Evolutionary conservation across 1,284 basidiomycete genomes (phyloP), one percentile per base, ranked within the genome.

Genomic region (Ceratobasidium sp.): DNA sequence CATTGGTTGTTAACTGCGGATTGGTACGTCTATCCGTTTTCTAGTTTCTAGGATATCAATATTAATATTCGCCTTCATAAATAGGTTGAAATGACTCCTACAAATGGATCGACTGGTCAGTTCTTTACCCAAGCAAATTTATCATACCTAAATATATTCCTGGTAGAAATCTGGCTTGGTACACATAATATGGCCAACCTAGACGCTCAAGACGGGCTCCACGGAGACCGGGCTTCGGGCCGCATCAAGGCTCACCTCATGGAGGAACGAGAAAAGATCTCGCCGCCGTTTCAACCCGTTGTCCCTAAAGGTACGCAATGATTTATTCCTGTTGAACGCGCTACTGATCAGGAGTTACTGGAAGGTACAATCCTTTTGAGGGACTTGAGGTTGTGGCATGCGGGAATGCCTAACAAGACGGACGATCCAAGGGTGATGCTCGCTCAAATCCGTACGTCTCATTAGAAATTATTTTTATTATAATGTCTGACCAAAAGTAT

Each of bases 381-480:
- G 27, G 73, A 74, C 48, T 57, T 74, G 63, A 73, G 75, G 44
- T 54, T 76, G 15, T 76, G 75, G 75, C 75, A 76, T 33, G 60
- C 60, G 6, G 75, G 75, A 1, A 73, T 57, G 71, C 71, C 75
- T 22, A 76, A 76, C 36, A 53, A 48, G 29, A 72, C 75, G 17
- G 53, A 73, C n/a, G 53, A 74, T 29, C 59, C 64, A 4, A 47
- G 75, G 19, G 71, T 76, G n/a, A 76, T 76, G 75, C 29, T 76
- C 22, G 75, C 75, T 14, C 74, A 75, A 36, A 73, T 76, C 44
- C 69, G 73, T 75, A 33, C 47, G 73, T 57, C 36, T 11, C 11
- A 44, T 48, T 29, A 44, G 17, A 4, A 7, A 31, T 41, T n/a
- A 33, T 4, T n/a, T n/a, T n/a, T n/a, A 53, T 22, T 17, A 19